A percentile compares a stretch with the other conserved stretches of the same genome.
Evolutionary conservation across 1,284 basidiomycete species (phyloP).

Genomic region (Leccinum solheimii): DNA sequence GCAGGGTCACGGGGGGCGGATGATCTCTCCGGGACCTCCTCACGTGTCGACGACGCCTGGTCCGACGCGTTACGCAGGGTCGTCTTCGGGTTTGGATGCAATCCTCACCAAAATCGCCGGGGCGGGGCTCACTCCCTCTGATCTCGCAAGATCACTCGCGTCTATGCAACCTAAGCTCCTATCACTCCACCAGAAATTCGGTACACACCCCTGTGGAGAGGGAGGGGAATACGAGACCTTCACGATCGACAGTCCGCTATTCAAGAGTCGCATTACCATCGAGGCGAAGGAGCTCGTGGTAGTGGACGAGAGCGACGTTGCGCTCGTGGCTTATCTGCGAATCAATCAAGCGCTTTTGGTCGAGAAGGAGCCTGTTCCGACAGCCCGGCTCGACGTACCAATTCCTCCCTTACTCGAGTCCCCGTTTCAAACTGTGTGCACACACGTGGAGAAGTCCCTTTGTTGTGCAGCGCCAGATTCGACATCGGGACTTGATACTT

Average conservation of each 20-base stretch:
- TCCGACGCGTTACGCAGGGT: constrained; percentile 19
- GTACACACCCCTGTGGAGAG: constrained; percentile 95
- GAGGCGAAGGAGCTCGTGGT: constrained; percentile 69
- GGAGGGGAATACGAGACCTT: constrained; percentile 98
- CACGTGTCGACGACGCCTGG: constrained; percentile 13
- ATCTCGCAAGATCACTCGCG: constrained; percentile 79
- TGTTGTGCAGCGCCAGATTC: not conserved
- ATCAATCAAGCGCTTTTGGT: constrained; percentile 58
- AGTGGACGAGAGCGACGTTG: constrained; percentile 74
- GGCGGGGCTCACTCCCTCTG: constrained; percentile 77
- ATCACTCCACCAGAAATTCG: constrained; percentile 82
- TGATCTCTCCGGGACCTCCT: constrained; percentile 24
- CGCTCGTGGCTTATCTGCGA: constrained; percentile 86
- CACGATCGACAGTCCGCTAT: constrained; percentile 89
- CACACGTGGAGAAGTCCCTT: constrained; percentile 16
- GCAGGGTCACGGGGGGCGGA: constrained; percentile 20
- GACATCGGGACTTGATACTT: not conserved
- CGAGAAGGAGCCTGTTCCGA: constrained; percentile 14
- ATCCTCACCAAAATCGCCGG: constrained; percentile 97
- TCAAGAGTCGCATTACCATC: constrained; percentile 78
- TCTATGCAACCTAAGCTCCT: constrained; percentile 76
- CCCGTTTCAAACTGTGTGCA: constrained; percentile 30
- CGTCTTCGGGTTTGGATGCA: constrained; percentile 70
- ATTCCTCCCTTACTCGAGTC: constrained; percentile 58
- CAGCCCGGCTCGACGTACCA: constrained; percentile 16